These are phyloP conservation scores for Petrea volubilis DNA, from an alignment of 257 asterid genomes.

Conservation along the genomic window DNA sequence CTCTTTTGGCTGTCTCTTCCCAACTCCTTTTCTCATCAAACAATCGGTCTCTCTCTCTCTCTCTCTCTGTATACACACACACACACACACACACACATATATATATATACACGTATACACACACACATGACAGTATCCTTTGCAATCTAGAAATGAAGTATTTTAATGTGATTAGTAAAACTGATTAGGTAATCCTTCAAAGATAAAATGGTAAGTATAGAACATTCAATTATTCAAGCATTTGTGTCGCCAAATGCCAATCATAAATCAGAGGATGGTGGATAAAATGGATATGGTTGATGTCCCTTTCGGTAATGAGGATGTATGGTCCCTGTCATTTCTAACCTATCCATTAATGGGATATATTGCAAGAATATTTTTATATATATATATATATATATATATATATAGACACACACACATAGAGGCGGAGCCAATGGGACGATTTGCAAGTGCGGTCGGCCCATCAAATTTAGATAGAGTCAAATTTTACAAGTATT, in stretches of 20 bases:
- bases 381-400: no score
- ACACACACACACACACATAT: no score
- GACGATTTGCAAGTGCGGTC: no score
- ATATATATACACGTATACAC: neutral
- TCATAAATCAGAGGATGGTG: neutral
- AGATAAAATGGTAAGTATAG: neutral
- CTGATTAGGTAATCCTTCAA: neutral
- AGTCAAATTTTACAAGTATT: no score
- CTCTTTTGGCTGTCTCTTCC: neutral
- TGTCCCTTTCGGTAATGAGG: constrained; percentile 17
- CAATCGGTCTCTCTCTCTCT: neutral
- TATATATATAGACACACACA: no score
- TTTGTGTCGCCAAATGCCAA: neutral
- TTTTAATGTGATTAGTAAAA: neutral
- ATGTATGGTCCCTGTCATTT: neutral
- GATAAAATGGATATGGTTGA: constrained; percentile 31
- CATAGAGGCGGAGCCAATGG: no score
- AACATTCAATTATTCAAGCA: no score
- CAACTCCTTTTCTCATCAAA: constrained; percentile 19
- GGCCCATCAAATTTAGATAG: no score
- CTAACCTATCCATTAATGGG: no score
- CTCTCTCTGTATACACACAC: no score
- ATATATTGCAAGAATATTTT: neutral
- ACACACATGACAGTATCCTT: neutral
- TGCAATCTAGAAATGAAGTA: neutral